Evolutionary conservation across 2,329 filamentous ascomycete species (phyloP).

Genomic region (Colletotrichum scovillei): DNA sequence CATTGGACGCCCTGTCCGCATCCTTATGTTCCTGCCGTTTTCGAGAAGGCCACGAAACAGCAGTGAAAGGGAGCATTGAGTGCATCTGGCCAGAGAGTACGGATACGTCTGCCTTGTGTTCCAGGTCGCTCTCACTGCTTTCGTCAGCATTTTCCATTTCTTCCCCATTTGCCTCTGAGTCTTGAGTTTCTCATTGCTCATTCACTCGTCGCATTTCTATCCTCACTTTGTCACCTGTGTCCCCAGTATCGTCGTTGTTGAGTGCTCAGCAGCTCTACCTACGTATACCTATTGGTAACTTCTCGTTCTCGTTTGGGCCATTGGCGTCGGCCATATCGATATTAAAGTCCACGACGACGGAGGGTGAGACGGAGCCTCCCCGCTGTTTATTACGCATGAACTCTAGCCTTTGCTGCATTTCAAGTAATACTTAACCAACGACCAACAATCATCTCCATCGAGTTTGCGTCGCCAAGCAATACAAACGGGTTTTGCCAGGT

Average conservation of each 20-base stretch:
- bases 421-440: slow-evolving; percentile 7
- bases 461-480: slow-evolving; percentile 20
- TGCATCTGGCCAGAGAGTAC: background rate
- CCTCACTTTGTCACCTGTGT: background rate
- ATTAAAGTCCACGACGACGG: slow-evolving; percentile 1
- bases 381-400: slow-evolving; percentile 29
- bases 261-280: background rate
- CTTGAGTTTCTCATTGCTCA: background rate
- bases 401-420: slow-evolving; percentile 13
- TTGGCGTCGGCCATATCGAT: slow-evolving; percentile 15
- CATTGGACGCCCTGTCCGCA: background rate
- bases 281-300: background rate
- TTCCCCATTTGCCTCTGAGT: background rate
- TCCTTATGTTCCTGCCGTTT: slow-evolving; percentile 27
- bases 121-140: background rate
- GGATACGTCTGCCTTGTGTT: background rate
- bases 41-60: slow-evolving; percentile 35
- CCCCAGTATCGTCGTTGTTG: too few species aligned
- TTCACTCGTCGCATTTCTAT: background rate
- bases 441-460: background rate
- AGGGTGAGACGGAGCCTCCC: slow-evolving; percentile 28
- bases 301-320: background rate
- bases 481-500: background rate
- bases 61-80: slow-evolving; percentile 5
- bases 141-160: slow-evolving; percentile 1